These are phyloP conservation scores for Talaromyces sp. DNA, from an alignment of 2,329 filamentous ascomycete species.

Conservation along the genomic window DNA sequence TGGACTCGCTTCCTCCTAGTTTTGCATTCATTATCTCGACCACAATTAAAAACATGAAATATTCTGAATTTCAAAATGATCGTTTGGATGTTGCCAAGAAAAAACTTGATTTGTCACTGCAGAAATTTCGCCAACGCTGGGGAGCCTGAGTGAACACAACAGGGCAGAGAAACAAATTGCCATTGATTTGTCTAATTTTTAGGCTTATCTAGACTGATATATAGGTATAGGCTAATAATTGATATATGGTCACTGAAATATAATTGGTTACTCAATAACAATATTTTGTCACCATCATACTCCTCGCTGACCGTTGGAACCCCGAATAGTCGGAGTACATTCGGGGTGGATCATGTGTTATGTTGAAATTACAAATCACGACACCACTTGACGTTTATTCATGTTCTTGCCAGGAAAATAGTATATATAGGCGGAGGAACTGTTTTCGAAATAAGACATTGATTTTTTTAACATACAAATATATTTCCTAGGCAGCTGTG, in stretches of 20 bases:
- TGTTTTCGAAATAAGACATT: neutral
- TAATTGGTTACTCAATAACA: neutral
- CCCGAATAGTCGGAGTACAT: neutral
- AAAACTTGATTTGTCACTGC: neutral
- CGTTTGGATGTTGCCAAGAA: neutral
- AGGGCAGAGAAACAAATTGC: neutral
- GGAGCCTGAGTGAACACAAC: neutral
- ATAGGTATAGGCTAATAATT: too few species aligned
- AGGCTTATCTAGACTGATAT: neutral
- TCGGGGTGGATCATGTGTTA: neutral
- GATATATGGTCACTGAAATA: neutral
- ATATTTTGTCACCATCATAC: neutral
- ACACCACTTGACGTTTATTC: neutral
- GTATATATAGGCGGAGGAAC: neutral
- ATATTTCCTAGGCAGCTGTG: neutral
- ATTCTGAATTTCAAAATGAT: neutral
- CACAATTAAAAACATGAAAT: neutral
- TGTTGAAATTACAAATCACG: neutral
- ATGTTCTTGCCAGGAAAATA: neutral
- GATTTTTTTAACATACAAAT: neutral
- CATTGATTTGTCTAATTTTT: neutral
- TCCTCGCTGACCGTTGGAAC: neutral
- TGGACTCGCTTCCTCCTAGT: slow-evolving; percentile 4
- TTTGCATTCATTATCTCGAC: neutral
- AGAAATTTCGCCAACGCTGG: slow-evolving; percentile 1